Conservation (phyloP, 2,329 filamentous ascomycete species). For the Apiospora malaysiana region DNA sequence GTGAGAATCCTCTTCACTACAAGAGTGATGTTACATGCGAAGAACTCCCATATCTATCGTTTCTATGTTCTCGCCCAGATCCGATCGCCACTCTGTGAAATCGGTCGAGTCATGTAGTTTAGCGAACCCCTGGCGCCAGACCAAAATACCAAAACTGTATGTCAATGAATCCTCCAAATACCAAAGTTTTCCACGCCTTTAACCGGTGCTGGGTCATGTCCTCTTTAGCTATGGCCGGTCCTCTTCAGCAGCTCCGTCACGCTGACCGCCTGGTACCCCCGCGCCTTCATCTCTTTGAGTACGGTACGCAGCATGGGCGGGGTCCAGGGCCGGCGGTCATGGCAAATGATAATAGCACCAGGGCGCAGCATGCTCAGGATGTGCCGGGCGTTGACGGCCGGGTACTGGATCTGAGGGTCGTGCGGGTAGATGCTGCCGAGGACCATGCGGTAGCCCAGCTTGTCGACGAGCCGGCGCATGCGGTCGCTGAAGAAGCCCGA, state of each 20-base stretch:
- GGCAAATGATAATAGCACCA: constrained; percentile 83
- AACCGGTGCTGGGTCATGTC: no score
- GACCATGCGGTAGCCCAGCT: constrained; percentile 73
- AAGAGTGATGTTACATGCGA: not conserved
- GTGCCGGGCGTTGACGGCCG: constrained; percentile 75
- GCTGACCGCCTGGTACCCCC: constrained; percentile 75
- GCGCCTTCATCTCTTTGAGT: constrained; percentile 69
- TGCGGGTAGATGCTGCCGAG: constrained; percentile 88
- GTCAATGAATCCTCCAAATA: not conserved
- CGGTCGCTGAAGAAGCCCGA: constrained; percentile 79
- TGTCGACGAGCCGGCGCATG: constrained; percentile 67
- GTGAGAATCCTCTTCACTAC: not conserved
- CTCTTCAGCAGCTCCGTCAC: constrained; percentile 68
- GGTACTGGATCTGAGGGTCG: constrained; percentile 81
- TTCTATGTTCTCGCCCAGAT: not conserved
- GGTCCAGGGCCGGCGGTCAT: constrained; percentile 86
- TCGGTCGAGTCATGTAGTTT: not conserved
- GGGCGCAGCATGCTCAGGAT: constrained; percentile 79
- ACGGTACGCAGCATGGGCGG: constrained; percentile 76
- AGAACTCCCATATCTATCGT: not conserved
- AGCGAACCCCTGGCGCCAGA: not conserved
- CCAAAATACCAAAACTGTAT: not conserved
- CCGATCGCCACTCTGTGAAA: not conserved
- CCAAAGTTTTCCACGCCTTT: not conserved
- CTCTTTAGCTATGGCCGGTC: constrained; percentile 27